These are phyloP conservation scores for Trichophyton schoenleinii DNA, from an alignment of 2,329 filamentous ascomycete species.

Conservation along the genomic window DNA sequence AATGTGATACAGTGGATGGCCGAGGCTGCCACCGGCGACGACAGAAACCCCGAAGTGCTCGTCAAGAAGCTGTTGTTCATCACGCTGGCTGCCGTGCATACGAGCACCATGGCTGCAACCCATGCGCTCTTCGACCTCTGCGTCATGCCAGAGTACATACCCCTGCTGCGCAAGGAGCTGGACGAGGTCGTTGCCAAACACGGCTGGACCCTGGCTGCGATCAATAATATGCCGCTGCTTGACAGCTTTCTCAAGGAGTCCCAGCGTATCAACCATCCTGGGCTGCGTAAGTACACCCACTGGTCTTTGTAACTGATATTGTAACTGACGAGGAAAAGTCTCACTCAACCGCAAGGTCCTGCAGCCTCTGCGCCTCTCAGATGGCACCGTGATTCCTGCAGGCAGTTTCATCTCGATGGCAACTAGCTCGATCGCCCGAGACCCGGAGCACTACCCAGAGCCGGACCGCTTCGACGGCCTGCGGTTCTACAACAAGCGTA, in stretches of 20 bases:
- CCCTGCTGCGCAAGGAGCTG: conserved; percentile 10
- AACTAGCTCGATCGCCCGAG: no score
- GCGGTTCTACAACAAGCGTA: conserved; percentile 12
- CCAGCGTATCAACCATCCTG: conserved; percentile 14
- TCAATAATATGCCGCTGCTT: conserved; percentile 1
- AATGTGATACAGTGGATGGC: conserved; percentile 2
- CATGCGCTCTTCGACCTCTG: conserved; percentile 16
- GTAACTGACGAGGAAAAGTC: no score
- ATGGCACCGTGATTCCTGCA: conserved; percentile 14
- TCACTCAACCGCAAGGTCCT: conserved; percentile 8
- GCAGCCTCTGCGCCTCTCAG: conserved; percentile 14
- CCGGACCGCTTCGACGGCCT: no score
- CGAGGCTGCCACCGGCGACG: not conserved
- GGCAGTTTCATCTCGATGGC: conserved; percentile 14
- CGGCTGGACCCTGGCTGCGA: no score
- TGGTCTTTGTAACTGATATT: no score
- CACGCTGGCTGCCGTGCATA: conserved; percentile 13
- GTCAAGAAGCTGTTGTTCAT: conserved; percentile 9
- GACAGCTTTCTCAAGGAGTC: conserved; percentile 18
- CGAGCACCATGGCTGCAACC: conserved; percentile 9
- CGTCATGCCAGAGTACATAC: conserved; percentile 14
- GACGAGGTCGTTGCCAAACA: no score
- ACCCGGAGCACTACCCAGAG: no score
- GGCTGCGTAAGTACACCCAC: conserved; percentile 7
- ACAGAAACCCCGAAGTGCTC: conserved; percentile 6